These are phyloP conservation scores for Aspergillus pseudonomiae DNA, from an alignment of 2,329 filamentous ascomycete genomes.

Conservation along the genomic window DNA sequence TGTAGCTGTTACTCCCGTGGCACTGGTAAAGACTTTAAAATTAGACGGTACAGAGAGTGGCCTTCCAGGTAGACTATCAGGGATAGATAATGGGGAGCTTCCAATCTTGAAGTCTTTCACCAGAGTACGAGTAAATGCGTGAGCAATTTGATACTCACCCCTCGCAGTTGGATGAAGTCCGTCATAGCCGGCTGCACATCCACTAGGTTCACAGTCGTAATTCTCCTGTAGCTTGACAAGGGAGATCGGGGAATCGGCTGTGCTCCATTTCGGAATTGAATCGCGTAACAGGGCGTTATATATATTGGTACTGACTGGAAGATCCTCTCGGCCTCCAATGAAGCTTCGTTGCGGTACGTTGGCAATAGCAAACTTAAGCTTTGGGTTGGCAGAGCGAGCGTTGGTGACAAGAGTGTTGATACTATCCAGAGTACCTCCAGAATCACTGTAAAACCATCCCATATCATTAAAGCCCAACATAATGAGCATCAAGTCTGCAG, in stretches of 20 bases:
- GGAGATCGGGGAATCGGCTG: background rate
- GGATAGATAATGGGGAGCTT: background rate
- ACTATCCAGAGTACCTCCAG: background rate
- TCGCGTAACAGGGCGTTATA: slow-evolving; percentile 4
- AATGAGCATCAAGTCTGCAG: background rate
- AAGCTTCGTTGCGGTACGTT: slow-evolving; percentile 2
- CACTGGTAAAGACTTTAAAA: background rate
- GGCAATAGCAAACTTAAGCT: background rate
- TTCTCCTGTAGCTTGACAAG: background rate
- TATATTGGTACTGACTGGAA: background rate
- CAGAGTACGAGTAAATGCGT: background rate
- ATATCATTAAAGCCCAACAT: slow-evolving; percentile 5
- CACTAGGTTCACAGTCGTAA: slow-evolving; percentile 1
- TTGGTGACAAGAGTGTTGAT: background rate
- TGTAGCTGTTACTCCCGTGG: background rate
- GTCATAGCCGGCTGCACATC: background rate
- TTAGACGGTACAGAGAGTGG: background rate
- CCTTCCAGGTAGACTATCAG: background rate
- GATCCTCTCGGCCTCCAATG: background rate
- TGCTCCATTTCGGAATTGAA: background rate
- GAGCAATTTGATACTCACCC: background rate
- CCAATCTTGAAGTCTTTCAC: background rate
- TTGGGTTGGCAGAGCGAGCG: background rate
- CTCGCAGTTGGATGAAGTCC: background rate
- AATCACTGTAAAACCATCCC: slow-evolving; percentile 2